These are phyloP conservation scores for Aureobasidium vineae DNA, from an alignment of 2,329 filamentous ascomycete genomes.

Conservation along the genomic window DNA sequence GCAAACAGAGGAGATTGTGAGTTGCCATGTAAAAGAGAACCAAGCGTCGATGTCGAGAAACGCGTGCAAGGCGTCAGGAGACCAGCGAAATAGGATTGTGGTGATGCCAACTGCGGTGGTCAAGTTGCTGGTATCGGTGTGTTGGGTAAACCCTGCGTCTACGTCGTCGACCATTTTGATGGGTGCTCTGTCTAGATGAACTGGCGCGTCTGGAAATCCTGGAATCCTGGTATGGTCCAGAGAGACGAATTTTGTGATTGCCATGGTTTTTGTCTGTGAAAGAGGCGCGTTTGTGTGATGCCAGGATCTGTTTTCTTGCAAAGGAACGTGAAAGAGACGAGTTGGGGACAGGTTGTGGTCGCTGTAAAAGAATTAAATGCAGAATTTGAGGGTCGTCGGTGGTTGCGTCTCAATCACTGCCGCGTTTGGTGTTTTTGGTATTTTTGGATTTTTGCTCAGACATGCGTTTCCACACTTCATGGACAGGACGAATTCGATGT, in stretches of 20 bases:
- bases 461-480: too few relatives aligned
- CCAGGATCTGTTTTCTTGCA: too few relatives aligned
- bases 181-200: conserved; percentile 2
- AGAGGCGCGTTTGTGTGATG: too few relatives aligned
- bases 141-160: neutral
- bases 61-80: conserved; percentile 29
- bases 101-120: conserved; percentile 29
- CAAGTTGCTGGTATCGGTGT: conserved; percentile 18
- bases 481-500: too few relatives aligned
- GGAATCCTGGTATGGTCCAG: neutral
- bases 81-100: conserved; percentile 31
- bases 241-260: neutral
- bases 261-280: neutral
- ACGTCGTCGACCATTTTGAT: neutral
- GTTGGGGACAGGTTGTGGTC: neutral
- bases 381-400: neutral
- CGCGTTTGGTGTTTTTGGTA: neutral
- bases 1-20: conserved; percentile 18
- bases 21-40: conserved; percentile 32
- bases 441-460: neutral
- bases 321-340: too few relatives aligned
- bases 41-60: conserved; percentile 30
- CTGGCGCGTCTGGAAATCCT: conserved; percentile 1
- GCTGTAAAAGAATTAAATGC: neutral
- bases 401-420: neutral